These are phyloP conservation scores for Trichosporon inkin DNA, from an alignment of 1,284 basidiomycete species.

Conservation along the genomic window DNA sequence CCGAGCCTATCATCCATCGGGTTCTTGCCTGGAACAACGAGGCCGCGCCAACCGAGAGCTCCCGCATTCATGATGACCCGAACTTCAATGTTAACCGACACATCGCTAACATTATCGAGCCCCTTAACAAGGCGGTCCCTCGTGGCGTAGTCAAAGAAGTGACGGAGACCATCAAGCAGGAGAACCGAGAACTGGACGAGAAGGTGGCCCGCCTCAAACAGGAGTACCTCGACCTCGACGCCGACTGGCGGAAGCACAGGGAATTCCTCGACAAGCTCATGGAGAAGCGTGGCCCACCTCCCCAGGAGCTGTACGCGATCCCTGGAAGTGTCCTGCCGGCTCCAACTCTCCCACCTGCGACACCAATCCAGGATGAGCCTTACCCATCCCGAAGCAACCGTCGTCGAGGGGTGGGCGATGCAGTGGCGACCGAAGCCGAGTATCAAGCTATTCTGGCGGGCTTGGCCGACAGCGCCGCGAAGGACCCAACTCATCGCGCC, in stretches of 20 bases:
- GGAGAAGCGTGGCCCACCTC: conserved; percentile 42
- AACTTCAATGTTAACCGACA: conserved; percentile 15
- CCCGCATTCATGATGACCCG: conserved; percentile 14
- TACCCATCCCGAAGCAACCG: conserved; percentile 32
- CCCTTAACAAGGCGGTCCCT: conserved; percentile 15
- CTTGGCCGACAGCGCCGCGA: conserved; percentile 84
- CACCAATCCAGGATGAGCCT: conserved; percentile 33
- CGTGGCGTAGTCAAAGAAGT: conserved; percentile 21
- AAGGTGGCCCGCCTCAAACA: conserved; percentile 60
- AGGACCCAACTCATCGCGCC: conserved; percentile 83
- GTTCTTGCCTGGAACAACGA: conserved; percentile 34
- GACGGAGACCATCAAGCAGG: conserved; percentile 19
- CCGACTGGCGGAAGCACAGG: conserved; percentile 68
- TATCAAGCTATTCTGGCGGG: conserved; percentile 95
- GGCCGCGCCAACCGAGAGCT: conserved; percentile 24
- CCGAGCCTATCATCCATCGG: conserved; percentile 20
- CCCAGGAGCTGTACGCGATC: conserved; percentile 35
- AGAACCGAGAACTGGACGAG: conserved; percentile 54
- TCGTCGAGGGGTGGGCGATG: conserved; percentile 60
- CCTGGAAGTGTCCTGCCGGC: conserved; percentile 32
- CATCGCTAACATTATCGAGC: conserved; percentile 23
- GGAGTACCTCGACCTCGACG: conserved; percentile 66
- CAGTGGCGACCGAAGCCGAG: conserved; percentile 89
- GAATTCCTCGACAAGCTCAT: conserved; percentile 57
- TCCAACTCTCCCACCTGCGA: conserved; percentile 28